Base-by-base conservation (phyloP, 2,329 filamentous ascomycete genomes). In the Venturia carpophila region DNA sequence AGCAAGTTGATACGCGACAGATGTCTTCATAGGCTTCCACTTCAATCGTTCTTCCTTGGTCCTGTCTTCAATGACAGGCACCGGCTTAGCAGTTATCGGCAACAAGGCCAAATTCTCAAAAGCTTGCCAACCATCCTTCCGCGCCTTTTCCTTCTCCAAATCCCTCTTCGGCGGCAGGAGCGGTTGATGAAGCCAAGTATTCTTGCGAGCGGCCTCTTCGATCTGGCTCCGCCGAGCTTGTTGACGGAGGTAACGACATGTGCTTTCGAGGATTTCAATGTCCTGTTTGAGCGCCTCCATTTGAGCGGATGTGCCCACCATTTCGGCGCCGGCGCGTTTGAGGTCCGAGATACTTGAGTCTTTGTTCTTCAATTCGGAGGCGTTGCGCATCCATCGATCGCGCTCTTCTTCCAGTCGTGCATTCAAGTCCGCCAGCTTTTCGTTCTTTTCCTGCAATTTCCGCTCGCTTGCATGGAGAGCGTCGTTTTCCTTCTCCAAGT, bases 261-360 rank as follows among this genome's bases (percentile, higher is more conserved):
- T 86, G 1, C 84, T 82, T 71, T 90, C 82, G 65, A 89, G 75
- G 69, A 79, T 80, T 65, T 80, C 81, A 70, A 92, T 86, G 67
- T 93, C 87, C 69, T 82, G 82, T 74, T 87, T 86, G 69, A 92
- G 83, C 11, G 80, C 79, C 69, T 92, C 88, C 77, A 92, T 87
- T 74, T 93, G 88, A 64, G 86, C 83, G 37, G 86, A 86, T 1
- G 86, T 89, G 5, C 87, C 85, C 60, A 89, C 87, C 37, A 87
- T 86, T 34, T 84, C 83, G 71, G 89, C 85, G 71, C 87, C 82
- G 17, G 24, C 64, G 21, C 58, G 45, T 41, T 56, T 47, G 56
- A 37, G 24, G 42, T 52, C 64, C 21, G 47, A 43, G 27, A 84
- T 83, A 13, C 83, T 81, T 74, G 83, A 84, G 66, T 80, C 78